Base-by-base conservation (phyloP, 164 flowering plant species). In the Amborella trichopoda region DNA sequence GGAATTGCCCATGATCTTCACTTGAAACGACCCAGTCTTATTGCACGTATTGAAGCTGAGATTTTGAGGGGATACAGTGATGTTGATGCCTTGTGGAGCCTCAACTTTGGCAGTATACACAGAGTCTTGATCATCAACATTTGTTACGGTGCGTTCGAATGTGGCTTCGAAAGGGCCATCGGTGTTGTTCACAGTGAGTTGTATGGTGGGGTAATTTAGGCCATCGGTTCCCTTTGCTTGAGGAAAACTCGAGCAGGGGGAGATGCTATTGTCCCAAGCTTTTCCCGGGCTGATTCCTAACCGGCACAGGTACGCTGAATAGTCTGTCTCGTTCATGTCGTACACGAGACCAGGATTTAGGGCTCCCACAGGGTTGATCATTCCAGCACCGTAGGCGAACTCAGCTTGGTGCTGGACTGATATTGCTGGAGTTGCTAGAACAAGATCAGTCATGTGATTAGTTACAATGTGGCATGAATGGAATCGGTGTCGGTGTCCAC, bases 341-440 rank as follows among this genome's bases (percentile, higher is more conserved):
- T 82, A 77, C 3, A 79, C 58, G 23, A 82, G 60, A 32, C 87
- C 86, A 0, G 84, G 93, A 37, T 52, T 20, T 19, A 52, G 26
- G 1, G 81, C 86, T 37, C 46, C 43, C 0, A 56, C 1, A 1
- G 93, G 86, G 38, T 79, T 52, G 24, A 82, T 55, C 18, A 75
- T 80, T 3, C 91, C 78, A 0, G 86, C 46, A 0, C 91, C 86
- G 20, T 69, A 73, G 6, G 78, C 77, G 26, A 82, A 77, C 30
- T 75, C 82, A n/a, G n/a, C n/a, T n/a, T n/a, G n/a, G n/a, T n/a
- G n/a, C n/a, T n/a, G n/a, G n/a, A n/a, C n/a, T n/a, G n/a, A n/a
- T n/a, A n/a, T n/a, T n/a, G n/a, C n/a, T n/a, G n/a, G n/a, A n/a
- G n/a, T n/a, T n/a, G n/a, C n/a, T n/a, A n/a, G n/a, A n/a, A n/a